Conservation (phyloP, 2,329 filamentous ascomycete genomes). For the Niveomyces coronatus region DNA sequence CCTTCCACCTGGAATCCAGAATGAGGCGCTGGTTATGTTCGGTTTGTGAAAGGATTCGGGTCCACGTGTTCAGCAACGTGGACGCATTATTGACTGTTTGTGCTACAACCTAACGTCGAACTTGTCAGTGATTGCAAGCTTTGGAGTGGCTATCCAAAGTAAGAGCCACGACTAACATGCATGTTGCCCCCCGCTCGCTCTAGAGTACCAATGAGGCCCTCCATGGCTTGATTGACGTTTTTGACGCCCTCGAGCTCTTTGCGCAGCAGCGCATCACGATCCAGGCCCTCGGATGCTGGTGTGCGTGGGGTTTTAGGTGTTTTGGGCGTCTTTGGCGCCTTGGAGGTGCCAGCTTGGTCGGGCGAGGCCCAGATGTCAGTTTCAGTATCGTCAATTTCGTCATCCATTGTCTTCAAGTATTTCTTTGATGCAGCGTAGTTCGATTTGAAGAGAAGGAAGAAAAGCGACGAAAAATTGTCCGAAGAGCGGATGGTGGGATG, state of each 20-base stretch:
- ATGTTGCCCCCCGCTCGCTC: conserved; percentile 68
- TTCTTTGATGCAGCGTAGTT: too few relatives aligned
- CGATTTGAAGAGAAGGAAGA: too few relatives aligned
- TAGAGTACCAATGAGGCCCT: conserved; percentile 62
- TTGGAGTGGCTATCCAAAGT: not conserved
- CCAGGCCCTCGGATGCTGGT: conserved; percentile 36
- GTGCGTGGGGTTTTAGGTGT: conserved; percentile 40
- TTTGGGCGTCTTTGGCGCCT: conserved; percentile 33
- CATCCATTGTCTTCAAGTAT: conserved; percentile 36
- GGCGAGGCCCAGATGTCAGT: conserved; percentile 40
- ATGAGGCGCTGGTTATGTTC: conserved; percentile 94
- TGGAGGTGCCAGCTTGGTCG: conserved; percentile 20
- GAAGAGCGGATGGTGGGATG: too few relatives aligned
- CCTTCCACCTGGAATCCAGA: conserved; percentile 80
- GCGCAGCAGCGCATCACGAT: conserved; percentile 63
- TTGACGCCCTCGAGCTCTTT: conserved; percentile 75
- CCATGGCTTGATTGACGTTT: conserved; percentile 80
- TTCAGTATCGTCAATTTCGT: conserved; percentile 35
- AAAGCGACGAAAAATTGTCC: too few relatives aligned
- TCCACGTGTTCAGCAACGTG: conserved; percentile 88
- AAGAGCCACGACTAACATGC: conserved; percentile 41
- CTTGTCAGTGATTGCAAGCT: conserved; percentile 4
- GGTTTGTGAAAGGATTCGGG: conserved; percentile 87
- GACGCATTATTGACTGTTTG: conserved; percentile 80
- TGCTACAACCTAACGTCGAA: conserved; percentile 54